These are phyloP conservation scores for Fusarium temperatum DNA, from an alignment of 2,329 filamentous ascomycete genomes.

Conservation along the genomic window DNA sequence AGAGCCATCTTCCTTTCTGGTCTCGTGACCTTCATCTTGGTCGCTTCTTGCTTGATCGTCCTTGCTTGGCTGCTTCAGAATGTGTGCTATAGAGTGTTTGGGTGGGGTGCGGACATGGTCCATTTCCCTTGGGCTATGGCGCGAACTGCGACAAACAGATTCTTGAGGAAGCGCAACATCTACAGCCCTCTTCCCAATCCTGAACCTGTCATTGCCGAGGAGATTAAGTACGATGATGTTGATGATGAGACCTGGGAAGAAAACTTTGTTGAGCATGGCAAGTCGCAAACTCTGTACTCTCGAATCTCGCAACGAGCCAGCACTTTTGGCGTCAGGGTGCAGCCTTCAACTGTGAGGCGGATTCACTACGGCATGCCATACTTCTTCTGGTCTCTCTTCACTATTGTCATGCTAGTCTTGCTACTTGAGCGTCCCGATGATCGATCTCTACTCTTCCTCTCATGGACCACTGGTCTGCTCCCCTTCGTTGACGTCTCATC, in stretches of 20 bases:
- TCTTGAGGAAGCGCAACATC: slow-evolving; percentile 17
- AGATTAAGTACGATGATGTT: slow-evolving; percentile 1
- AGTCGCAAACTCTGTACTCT: slow-evolving; percentile 1
- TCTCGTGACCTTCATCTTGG: slow-evolving; percentile 41
- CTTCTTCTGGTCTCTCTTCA: slow-evolving; percentile 33
- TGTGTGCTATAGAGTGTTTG: slow-evolving; percentile 38
- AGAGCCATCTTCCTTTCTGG: slow-evolving; percentile 48
- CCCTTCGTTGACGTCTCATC: slow-evolving; percentile 48
- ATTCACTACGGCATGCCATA: slow-evolving; percentile 26
- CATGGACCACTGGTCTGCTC: slow-evolving; percentile 47
- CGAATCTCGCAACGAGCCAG: neutral
- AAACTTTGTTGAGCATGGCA: slow-evolving; percentile 4
- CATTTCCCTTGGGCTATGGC: slow-evolving; percentile 40
- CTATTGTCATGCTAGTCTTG: slow-evolving; percentile 36
- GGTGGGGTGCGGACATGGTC: slow-evolving; percentile 41
- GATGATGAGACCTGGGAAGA: slow-evolving; percentile 5
- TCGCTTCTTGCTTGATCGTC: slow-evolving; percentile 24
- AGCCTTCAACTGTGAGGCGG: slow-evolving; percentile 6
- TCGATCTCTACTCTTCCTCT: slow-evolving; percentile 46
- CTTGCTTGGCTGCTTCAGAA: slow-evolving; percentile 41
- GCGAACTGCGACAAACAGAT: neutral
- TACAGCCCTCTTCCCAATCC: slow-evolving; percentile 15
- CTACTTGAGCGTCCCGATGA: slow-evolving; percentile 43
- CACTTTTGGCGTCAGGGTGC: neutral
- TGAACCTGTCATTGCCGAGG: slow-evolving; percentile 5